phyloP scores from a whole-genome alignment of 2,329 filamentous ascomycete genomes.

The Ophiostoma australiae region DNA sequence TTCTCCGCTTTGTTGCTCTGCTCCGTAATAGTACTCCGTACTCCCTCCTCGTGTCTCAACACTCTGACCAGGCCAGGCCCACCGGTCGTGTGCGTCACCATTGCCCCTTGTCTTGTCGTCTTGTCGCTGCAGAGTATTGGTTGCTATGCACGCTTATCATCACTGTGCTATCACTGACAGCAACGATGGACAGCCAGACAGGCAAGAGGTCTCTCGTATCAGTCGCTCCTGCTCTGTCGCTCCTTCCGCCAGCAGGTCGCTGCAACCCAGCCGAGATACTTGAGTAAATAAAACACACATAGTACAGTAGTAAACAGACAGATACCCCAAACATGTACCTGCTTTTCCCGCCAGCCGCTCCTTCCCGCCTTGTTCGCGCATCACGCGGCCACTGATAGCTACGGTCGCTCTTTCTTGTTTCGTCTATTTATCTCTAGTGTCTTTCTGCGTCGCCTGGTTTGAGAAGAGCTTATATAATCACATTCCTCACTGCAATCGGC shows the following conservation, averaged over 20 bases:
- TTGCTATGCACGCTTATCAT: conserved; percentile 8
- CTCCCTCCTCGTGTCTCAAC: background rate
- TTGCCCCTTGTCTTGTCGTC: background rate
- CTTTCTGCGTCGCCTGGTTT: background rate
- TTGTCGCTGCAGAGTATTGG: background rate
- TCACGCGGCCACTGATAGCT: background rate
- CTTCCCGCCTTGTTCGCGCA: conserved; percentile 12
- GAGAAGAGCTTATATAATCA: background rate
- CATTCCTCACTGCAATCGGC: background rate
- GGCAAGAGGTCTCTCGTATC: background rate
- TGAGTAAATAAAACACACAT: background rate
- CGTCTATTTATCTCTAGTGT: background rate
- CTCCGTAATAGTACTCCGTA: too few relatives aligned
- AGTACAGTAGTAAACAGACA: too few relatives aligned
- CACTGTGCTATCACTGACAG: background rate
- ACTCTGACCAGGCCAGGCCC: conserved; percentile 10
- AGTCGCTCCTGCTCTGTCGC: background rate
- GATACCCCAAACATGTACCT: conserved; percentile 17
- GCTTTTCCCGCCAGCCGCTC: conserved; percentile 13
- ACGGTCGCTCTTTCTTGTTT: background rate
- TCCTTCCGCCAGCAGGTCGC: background rate
- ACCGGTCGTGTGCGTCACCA: conserved; percentile 19
- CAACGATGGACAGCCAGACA: background rate
- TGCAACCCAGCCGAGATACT: background rate
- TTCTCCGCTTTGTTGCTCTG: conserved; percentile 17